phyloP scores from a whole-genome alignment of 2,329 filamentous ascomycete species.

The Leptographium lundbergii region DNA sequence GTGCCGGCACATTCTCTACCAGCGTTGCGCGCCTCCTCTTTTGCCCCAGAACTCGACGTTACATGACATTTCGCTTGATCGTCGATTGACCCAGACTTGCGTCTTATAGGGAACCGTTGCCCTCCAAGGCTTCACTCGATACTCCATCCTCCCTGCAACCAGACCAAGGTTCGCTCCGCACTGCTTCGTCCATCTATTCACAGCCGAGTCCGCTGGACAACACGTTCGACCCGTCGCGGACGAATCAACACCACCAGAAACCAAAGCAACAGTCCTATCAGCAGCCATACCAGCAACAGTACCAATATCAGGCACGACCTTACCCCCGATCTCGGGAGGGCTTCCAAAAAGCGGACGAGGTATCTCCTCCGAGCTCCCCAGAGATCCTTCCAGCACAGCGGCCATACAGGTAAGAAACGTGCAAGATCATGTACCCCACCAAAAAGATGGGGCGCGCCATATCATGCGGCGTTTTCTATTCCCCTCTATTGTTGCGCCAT shows the following conservation, averaged over 20 bases:
- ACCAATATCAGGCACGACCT: not conserved
- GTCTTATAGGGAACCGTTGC: not conserved
- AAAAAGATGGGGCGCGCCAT: too few species aligned
- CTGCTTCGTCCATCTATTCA: not conserved
- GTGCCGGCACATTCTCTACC: not conserved
- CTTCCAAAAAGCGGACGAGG: constrained; percentile 17
- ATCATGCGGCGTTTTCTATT: constrained; percentile 16
- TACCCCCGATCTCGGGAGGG: not conserved
- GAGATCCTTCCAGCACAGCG: constrained; percentile 26
- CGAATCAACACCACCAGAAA: not conserved
- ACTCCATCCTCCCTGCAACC: too few species aligned
- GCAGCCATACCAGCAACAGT: not conserved
- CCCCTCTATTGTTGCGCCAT: not conserved
- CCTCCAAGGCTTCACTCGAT: not conserved
- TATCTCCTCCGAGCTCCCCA: constrained; percentile 47
- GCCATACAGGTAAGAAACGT: constrained; percentile 19
- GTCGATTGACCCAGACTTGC: not conserved
- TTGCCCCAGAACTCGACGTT: not conserved
- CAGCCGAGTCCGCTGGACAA: not conserved
- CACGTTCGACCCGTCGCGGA: not conserved
- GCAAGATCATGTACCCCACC: not conserved
- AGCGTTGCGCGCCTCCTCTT: not conserved
- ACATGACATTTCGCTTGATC: not conserved
- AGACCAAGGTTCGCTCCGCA: not conserved
- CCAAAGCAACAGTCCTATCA: not conserved